Evolutionary conservation across 2,329 filamentous ascomycete genomes (phyloP), one percentile per base, ranked within the genome.

Genomic region (Penicillium sp.): DNA sequence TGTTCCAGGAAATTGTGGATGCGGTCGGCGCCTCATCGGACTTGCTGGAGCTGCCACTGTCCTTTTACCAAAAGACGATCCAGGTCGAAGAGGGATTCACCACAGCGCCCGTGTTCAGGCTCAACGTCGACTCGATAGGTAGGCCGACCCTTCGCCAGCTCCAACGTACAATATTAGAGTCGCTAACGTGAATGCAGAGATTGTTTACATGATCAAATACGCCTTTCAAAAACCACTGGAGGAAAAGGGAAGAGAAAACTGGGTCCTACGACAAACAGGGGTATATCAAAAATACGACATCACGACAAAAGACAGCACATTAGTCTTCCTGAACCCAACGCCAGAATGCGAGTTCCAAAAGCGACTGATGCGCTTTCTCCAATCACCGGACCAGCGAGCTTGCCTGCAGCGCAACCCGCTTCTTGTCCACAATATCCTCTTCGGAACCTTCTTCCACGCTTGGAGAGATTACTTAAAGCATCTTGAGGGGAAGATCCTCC

Each of bases 221-320:
- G 70, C 71, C 0, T 70, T 72, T 50, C 62, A 69, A 51, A 72
- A 71, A 47, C 29, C 52, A 3, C 59, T 50, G 2, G 53, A 62
- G 0, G 65, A 71, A 19, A 66, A 65, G 49, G 58, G 51, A 19
- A 61, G 35, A 23, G 64, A 70, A 5, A 64, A 65, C 15, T 76
- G 73, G 72, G 63, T 69, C 0, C 69, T 73, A 23, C 71, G 75
- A 5, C 74, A 76, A 60, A 73, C 67, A 2, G 74, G 73, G 1
- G 61, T 77, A 19, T 75, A 73, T 51, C 74, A 77, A 19, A 70
- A 66, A 48, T 70, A 67, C 49, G 66, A 74, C 17, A 49, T 59
- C 4, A 44, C 52, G 21, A 69, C 55, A 13, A 67, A 67, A 15
- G 63, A 66, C 46, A 70, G 63, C 17, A 60, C 70, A 26, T 74